A percentile compares a stretch with the other conserved stretches of the same genome.
These are phyloP conservation scores for Podospora didyma DNA, from an alignment of 495 filamentous ascomycete species.

Conservation along the genomic window DNA sequence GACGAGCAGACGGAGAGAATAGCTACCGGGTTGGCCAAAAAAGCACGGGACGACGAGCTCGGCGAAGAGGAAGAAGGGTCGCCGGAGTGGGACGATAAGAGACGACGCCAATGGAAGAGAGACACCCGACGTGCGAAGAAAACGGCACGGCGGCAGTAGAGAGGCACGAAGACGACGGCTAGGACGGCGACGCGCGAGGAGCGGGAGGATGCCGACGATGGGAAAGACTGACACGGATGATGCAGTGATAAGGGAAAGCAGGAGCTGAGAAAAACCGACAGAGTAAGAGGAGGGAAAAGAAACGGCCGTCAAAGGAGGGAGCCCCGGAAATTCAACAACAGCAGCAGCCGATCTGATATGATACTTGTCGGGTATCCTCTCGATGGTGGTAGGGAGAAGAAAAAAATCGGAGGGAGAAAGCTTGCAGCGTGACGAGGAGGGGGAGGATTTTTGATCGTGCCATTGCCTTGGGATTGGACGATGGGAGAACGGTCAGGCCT, in stretches of 20 bases:
- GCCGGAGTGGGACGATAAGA: slow-evolving; percentile 1
- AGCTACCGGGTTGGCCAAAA: not conserved
- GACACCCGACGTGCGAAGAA: slow-evolving; percentile 19
- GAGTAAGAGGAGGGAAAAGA: slow-evolving; percentile 38
- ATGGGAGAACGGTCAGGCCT: not conserved
- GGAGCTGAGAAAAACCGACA: slow-evolving; percentile 15
- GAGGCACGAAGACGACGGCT: slow-evolving; percentile 10
- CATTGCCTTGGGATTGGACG: slow-evolving; percentile 26
- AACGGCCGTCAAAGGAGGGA: slow-evolving; percentile 48
- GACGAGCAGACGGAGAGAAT: not conserved
- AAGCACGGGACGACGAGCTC: slow-evolving; percentile 2
- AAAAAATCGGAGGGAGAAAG: slow-evolving; percentile 21
- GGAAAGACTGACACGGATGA: slow-evolving; percentile 18
- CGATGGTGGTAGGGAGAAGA: slow-evolving; percentile 24
- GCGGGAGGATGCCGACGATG: slow-evolving; percentile 18
- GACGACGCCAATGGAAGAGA: slow-evolving; percentile 15
- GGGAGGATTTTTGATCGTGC: slow-evolving; percentile 30
- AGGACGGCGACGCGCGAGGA: slow-evolving; percentile 13
- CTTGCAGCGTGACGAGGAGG: slow-evolving; percentile 22
- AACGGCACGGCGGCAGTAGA: slow-evolving; percentile 14
- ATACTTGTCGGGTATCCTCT: slow-evolving; percentile 27
- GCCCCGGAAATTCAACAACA: slow-evolving; percentile 45
- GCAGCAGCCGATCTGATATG: slow-evolving; percentile 28
- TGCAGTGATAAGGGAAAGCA: slow-evolving; percentile 34
- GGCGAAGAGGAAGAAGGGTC: slow-evolving; percentile 8